Percentiles rank a stretch among this genome's conserved stretches.
Conservation (phyloP, 2,329 filamentous ascomycete genomes). For the Dactylellina drechsleri region DNA sequence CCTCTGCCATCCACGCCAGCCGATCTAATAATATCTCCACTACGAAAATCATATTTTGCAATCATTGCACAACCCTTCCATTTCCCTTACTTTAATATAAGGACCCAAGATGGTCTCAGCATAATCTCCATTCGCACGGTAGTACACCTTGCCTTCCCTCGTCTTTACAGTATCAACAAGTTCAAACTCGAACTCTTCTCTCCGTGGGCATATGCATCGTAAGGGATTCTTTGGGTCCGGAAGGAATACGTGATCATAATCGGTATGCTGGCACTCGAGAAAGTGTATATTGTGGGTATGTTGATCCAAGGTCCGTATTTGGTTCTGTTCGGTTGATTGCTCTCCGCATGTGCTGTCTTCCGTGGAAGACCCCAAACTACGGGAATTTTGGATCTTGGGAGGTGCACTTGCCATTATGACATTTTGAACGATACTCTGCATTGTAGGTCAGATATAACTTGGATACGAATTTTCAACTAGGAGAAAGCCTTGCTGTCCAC, state of each 20-base stretch:
- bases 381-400: too few species aligned
- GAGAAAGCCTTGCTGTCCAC: too few species aligned
- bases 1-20: too few species aligned
- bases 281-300: slow-evolving; percentile 33
- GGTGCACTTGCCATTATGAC: too few species aligned
- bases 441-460: too few species aligned
- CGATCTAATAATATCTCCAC: too few species aligned
- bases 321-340: not conserved
- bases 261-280: slow-evolving; percentile 12
- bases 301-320: slow-evolving; percentile 5
- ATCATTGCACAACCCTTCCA: slow-evolving; percentile 22
- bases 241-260: slow-evolving; percentile 16
- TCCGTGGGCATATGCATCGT: slow-evolving; percentile 20
- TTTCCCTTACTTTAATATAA: slow-evolving; percentile 18
- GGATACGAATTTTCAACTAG: too few species aligned
- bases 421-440: too few species aligned
- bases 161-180: slow-evolving; percentile 5
- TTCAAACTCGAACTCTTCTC: slow-evolving; percentile 22
- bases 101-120: slow-evolving; percentile 19
- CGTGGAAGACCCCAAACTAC: not conserved
- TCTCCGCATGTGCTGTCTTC: not conserved
- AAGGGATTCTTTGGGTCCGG: slow-evolving; percentile 5
- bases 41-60: slow-evolving; percentile 1
- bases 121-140: not conserved
- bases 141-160: slow-evolving; percentile 2